These are phyloP conservation scores for Mesembryanthemum crystallinum DNA, from an alignment of 148 eudicot genomes.

Conservation along the genomic window DNA sequence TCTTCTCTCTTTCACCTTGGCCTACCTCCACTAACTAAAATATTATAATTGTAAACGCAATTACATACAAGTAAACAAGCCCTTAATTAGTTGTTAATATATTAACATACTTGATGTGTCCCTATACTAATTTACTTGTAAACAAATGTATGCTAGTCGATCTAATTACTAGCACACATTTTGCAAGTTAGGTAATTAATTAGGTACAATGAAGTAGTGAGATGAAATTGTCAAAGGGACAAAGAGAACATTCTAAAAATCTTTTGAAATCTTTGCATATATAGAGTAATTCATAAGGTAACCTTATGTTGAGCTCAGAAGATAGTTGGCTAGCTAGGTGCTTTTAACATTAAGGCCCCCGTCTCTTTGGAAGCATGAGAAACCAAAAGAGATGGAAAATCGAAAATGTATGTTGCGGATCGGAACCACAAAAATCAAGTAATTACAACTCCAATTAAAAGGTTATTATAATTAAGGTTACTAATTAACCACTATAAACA, in stretches of 20 bases:
- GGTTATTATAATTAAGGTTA: not conserved
- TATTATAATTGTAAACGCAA: too few relatives aligned
- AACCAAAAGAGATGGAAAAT: conserved; percentile 17
- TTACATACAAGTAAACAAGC: too few relatives aligned
- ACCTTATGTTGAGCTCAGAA: conserved; percentile 20
- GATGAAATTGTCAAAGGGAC: not conserved
- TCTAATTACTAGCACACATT: too few relatives aligned
- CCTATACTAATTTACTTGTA: too few relatives aligned
- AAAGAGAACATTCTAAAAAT: not conserved
- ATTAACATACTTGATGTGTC: too few relatives aligned
- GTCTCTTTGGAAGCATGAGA: conserved; percentile 27
- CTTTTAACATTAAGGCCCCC: not conserved
- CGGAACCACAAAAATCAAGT: not conserved
- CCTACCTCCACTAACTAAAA: too few relatives aligned
- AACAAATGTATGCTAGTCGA: too few relatives aligned
- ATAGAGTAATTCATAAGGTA: not conserved
- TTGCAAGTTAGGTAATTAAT: too few relatives aligned
- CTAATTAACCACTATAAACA: not conserved
- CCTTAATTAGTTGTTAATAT: too few relatives aligned
- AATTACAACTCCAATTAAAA: not conserved
- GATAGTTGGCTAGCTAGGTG: not conserved
- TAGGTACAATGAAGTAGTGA: too few relatives aligned
- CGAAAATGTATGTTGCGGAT: conserved; percentile 14
- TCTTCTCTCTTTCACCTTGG: too few relatives aligned
- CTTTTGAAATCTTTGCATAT: not conserved